Base-by-base conservation (phyloP, 2,329 filamentous ascomycete species). In the Ophiostoma himal-ulmi region DNA sequence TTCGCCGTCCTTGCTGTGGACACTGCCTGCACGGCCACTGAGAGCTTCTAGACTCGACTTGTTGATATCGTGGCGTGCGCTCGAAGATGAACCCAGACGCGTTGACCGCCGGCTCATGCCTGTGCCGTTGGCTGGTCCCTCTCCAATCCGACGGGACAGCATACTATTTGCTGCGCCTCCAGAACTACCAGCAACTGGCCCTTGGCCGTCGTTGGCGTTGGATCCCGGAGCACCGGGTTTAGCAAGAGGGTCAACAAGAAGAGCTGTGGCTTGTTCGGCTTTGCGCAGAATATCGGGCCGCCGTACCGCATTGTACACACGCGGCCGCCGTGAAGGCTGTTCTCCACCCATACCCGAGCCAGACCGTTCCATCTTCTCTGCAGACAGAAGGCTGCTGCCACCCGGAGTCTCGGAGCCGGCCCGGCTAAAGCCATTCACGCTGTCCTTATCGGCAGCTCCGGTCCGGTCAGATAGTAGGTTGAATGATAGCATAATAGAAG, bases 211-310 rank as follows among this genome's bases (percentile, higher is more conserved):
- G 65, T 57, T 70, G 6, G 74, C 71, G n/a, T 79, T 76, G 41
- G 34, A 20, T 20, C 17, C 67, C 5, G 41, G 48, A 34, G 22
- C 37, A 7, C 37, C 70, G 6, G 68, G 22, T 72, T 83, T 85
- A 8, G 82, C 80, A 4, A 80, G 78, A 0, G 82, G 82, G 68
- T 88, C 86, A 41, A 83, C 77, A 0, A 82, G 81, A 3, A 83
- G 82, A 20, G 82, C 73, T 4, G 88, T 83, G 5, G 85, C 85
- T 72, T 87, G 84, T 72, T 90, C 88, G 0, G 88, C 87, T 75
- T 86, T 87, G 44, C 86, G 85, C 2, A 89, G 79, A 39, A 90
- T 81, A 70, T 90, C 87, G 0, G 85, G 83, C 37, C 85, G 79
- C 22, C 86, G 78, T 0, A 88, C 82, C 0, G 82, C 84, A 0